Evolutionary conservation across 495 filamentous ascomycete genomes (phyloP).

Genomic region (Parmelia sp.): DNA sequence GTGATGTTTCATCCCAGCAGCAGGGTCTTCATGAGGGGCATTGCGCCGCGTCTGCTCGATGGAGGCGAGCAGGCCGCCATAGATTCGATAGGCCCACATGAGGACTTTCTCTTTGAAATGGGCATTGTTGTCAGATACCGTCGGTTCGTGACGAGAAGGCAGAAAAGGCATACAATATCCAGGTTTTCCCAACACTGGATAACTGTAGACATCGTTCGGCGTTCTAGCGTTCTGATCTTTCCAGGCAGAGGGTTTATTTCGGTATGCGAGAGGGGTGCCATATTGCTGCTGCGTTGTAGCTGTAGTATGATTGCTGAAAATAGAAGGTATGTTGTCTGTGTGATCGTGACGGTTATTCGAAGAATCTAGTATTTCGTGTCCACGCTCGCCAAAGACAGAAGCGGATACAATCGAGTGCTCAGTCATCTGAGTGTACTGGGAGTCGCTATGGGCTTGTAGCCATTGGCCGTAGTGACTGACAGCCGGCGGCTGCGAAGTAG

Average conservation of each 20-base stretch:
- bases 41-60: slow-evolving; percentile 57
- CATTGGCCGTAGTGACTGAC: slow-evolving; percentile 14
- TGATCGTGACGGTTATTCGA: not conserved
- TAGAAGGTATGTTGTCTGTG: not conserved
- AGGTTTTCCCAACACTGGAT: not conserved
- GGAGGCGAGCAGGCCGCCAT: slow-evolving; percentile 75
- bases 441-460: slow-evolving; percentile 12
- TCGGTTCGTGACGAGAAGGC: not conserved
- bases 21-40: slow-evolving; percentile 10
- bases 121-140: slow-evolving; percentile 34
- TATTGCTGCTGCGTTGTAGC: slow-evolving; percentile 10
- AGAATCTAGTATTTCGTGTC: not conserved
- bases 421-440: slow-evolving; percentile 1
- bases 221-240: slow-evolving; percentile 13
- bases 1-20: slow-evolving; percentile 6
- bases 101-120: slow-evolving; percentile 77
- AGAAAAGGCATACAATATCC: not conserved
- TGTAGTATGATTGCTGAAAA: slow-evolving; percentile 2
- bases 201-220: slow-evolving; percentile 3
- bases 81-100: slow-evolving; percentile 78
- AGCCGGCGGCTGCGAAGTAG: slow-evolving; percentile 9
- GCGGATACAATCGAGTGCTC: not conserved
- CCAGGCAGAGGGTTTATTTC: slow-evolving; percentile 16
- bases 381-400: slow-evolving; percentile 1
- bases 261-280: slow-evolving; percentile 16